Evolutionary conservation across 441 rosid species (phyloP).

Genomic region (Biscutella laevigata): DNA sequence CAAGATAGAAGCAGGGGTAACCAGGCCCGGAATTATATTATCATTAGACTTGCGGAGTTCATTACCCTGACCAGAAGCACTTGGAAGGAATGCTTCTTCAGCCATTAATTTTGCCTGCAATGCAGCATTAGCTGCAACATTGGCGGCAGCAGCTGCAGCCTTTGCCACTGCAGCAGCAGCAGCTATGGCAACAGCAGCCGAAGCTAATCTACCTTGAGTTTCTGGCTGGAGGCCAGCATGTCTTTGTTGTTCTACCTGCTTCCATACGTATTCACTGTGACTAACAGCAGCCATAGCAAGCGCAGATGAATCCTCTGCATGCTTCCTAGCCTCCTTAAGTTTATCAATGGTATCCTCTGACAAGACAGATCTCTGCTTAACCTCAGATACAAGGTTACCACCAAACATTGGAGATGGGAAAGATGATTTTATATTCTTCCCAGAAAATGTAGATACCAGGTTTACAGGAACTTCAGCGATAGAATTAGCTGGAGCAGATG

Average conservation of each 20-base stretch:
- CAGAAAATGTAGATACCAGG: constrained; percentile 32
- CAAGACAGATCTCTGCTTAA: constrained; percentile 36
- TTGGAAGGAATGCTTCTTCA: constrained; percentile 59
- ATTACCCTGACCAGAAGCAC: constrained; percentile 27
- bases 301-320: constrained; percentile 85
- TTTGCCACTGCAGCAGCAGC: constrained; percentile 96
- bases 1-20: constrained; percentile 54
- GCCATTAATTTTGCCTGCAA: constrained; percentile 92
- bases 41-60: constrained; percentile 29
- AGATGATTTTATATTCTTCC: constrained; percentile 36
- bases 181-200: constrained; percentile 74
- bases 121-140: constrained; percentile 89
- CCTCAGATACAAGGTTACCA: constrained; percentile 35
- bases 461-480: constrained; percentile 30
- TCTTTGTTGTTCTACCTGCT: constrained; percentile 53
- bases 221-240: constrained; percentile 46
- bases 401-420: constrained; percentile 30
- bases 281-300: constrained; percentile 70
- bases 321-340: constrained; percentile 59
- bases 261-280: constrained; percentile 67
- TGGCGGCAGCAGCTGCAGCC: constrained; percentile 97
- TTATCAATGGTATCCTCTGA: constrained; percentile 57
- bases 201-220: constrained; percentile 58
- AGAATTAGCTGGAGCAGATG: constrained; percentile 19
- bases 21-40: constrained; percentile 31